phyloP scores from a whole-genome alignment of 2,329 filamentous ascomycete genomes.

The Cercospora sp. region DNA sequence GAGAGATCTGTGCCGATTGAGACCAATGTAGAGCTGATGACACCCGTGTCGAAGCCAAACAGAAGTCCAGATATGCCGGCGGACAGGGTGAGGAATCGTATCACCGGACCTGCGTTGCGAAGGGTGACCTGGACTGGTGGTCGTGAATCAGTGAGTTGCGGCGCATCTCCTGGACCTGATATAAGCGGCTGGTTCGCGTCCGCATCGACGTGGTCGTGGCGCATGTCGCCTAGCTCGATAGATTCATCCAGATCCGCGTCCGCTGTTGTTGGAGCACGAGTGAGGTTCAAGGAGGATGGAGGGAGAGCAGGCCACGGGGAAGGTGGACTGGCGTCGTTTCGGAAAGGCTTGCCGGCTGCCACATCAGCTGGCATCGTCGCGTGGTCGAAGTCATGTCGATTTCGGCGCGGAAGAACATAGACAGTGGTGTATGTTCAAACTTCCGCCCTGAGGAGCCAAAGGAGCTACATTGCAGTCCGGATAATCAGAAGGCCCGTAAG shows the following conservation, averaged over 20 bases:
- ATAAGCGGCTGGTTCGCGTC: constrained; percentile 36
- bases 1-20: constrained; percentile 57
- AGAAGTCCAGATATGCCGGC: constrained; percentile 60
- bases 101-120: constrained; percentile 37
- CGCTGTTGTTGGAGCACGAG: not conserved
- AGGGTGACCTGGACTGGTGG: constrained; percentile 24
- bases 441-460: not conserved
- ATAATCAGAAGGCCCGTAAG: constrained; percentile 3
- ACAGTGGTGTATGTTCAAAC: not conserved
- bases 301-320: not conserved
- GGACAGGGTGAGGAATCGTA: constrained; percentile 58
- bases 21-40: constrained; percentile 62
- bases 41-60: constrained; percentile 65
- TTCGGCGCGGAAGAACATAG: constrained; percentile 7
- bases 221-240: constrained; percentile 23
- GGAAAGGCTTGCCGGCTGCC: constrained; percentile 4
- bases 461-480: not conserved
- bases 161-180: not conserved
- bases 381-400: constrained; percentile 1
- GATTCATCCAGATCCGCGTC: constrained; percentile 9
- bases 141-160: not conserved
- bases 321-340: constrained; percentile 5
- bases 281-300: not conserved
- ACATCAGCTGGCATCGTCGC: constrained; percentile 6
- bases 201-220: constrained; percentile 20